phyloP scores from a whole-genome alignment of 805 yeast species.

The Ogataea zsoltii region DNA sequence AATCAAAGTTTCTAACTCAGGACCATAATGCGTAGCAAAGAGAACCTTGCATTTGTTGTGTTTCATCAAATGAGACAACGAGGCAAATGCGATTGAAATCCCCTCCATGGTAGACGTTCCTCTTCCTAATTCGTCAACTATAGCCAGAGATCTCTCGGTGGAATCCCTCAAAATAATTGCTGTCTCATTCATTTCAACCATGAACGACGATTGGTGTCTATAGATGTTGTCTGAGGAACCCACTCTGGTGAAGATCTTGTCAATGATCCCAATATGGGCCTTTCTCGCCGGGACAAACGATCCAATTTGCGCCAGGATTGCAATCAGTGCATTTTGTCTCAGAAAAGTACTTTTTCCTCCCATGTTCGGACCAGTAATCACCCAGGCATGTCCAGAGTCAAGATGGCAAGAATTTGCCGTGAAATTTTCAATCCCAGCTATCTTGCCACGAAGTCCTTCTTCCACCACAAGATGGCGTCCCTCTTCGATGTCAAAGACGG shows the following conservation, averaged over 20 bases:
- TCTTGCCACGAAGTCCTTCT: conserved; percentile 54
- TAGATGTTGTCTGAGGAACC: conserved; percentile 84
- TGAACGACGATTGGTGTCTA: conserved; percentile 81
- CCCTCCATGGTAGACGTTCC: conserved; percentile 90
- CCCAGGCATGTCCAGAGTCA: conserved; percentile 41
- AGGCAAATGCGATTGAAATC: conserved; percentile 78
- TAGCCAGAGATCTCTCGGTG: conserved; percentile 66
- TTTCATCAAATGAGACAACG: conserved; percentile 55
- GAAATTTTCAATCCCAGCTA: conserved; percentile 44
- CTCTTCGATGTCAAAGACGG: conserved; percentile 47
- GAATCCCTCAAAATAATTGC: conserved; percentile 66
- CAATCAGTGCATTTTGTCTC: conserved; percentile 69
- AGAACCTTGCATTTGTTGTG: conserved; percentile 66
- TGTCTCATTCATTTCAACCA: conserved; percentile 92
- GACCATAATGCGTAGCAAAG: conserved; percentile 89
- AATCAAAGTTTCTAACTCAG: conserved; percentile 48
- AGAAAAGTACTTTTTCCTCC: conserved; percentile 81
- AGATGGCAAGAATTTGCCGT: conserved; percentile 44
- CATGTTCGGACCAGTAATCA: conserved; percentile 91
- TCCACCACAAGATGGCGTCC: conserved; percentile 93
- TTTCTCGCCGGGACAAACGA: conserved; percentile 66
- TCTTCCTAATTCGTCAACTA: conserved; percentile 86
- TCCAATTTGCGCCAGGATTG: conserved; percentile 73
- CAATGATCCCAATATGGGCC: conserved; percentile 72
- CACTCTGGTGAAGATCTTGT: conserved; percentile 74